These are phyloP conservation scores for Ogataea degrootiae DNA, from an alignment of 805 yeast genomes.

Conservation along the genomic window DNA sequence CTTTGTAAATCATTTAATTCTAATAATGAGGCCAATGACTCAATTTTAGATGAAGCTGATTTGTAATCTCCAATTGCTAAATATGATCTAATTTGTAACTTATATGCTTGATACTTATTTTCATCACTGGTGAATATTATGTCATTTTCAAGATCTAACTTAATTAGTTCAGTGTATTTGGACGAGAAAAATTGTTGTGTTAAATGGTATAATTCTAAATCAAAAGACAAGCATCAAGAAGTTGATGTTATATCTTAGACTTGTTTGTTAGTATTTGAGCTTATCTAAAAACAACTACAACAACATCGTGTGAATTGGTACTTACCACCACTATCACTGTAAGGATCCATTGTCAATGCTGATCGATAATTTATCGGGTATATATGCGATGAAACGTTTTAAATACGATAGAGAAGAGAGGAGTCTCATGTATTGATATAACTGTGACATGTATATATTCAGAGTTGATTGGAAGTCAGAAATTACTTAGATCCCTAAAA, in stretches of 20 bases:
- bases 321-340: constrained; percentile 23
- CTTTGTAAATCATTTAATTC: constrained; percentile 5
- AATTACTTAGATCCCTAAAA: too few relatives aligned
- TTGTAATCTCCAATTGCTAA: constrained; percentile 10
- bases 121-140: constrained; percentile 23
- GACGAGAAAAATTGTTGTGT: constrained; percentile 28
- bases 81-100: constrained; percentile 21
- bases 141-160: constrained; percentile 17
- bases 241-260: not conserved
- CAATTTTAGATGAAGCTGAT: constrained; percentile 10
- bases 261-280: too few relatives aligned
- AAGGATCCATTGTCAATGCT: constrained; percentile 17
- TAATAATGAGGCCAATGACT: constrained; percentile 4
- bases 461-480: too few relatives aligned
- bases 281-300: not conserved
- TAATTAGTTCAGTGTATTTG: constrained; percentile 16
- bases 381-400: not conserved
- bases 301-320: not conserved
- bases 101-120: constrained; percentile 22
- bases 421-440: too few relatives aligned
- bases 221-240: not conserved
- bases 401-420: not conserved
- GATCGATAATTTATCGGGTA: not conserved
- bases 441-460: too few relatives aligned
- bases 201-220: constrained; percentile 24